Evolutionary conservation across 2,329 filamentous ascomycete genomes (phyloP).

Genomic region (Fusarium brachygibbosum): DNA sequence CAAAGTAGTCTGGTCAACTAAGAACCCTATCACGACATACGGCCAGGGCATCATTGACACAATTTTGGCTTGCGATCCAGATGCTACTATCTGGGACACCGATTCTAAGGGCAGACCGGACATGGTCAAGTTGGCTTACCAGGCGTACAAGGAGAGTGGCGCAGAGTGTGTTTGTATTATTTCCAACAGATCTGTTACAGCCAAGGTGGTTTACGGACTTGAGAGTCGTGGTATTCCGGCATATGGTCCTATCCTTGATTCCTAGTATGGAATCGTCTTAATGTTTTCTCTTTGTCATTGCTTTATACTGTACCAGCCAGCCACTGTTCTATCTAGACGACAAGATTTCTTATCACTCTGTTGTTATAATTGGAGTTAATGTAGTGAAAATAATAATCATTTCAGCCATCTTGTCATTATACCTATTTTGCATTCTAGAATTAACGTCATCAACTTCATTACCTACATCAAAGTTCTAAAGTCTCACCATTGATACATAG

Average conservation of each 20-base stretch:
- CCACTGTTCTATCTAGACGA: not conserved
- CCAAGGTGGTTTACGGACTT: constrained; percentile 72
- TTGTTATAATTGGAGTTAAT: not conserved
- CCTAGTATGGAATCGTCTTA: constrained; percentile 5
- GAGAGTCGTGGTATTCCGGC: constrained; percentile 72
- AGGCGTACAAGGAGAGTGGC: constrained; percentile 65
- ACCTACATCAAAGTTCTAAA: no score
- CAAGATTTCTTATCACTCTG: not conserved
- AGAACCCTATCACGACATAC: constrained; percentile 34
- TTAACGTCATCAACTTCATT: not conserved
- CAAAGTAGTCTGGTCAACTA: constrained; percentile 41
- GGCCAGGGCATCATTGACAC: constrained; percentile 31
- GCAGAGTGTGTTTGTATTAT: constrained; percentile 77
- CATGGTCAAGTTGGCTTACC: constrained; percentile 54
- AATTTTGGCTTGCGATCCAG: constrained; percentile 27
- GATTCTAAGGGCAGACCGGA: constrained; percentile 67
- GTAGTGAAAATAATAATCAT: not conserved
- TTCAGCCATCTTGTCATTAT: not conserved
- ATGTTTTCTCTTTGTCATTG: not conserved
- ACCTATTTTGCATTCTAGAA: no score
- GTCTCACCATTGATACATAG: rapidly evolving
- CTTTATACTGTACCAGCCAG: not conserved
- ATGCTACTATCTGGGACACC: constrained; percentile 65
- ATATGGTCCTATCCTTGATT: constrained; percentile 77
- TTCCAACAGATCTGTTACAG: constrained; percentile 72